phyloP scores from a whole-genome alignment of 2,329 filamentous ascomycete species.

The Trichoderma atrobrunneum region DNA sequence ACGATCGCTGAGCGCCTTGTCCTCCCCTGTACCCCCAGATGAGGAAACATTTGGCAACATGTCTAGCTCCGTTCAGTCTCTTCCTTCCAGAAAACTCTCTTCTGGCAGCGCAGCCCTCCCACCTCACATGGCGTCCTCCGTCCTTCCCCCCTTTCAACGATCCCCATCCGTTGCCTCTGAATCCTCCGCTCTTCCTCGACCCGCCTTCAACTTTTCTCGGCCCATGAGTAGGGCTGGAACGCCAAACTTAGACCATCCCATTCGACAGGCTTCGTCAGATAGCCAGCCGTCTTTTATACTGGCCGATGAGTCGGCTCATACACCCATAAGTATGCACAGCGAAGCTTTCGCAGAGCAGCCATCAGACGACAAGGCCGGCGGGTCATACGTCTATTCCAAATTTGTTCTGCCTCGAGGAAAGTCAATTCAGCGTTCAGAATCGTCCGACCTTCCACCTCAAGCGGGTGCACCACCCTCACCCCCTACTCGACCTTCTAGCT shows the following conservation, averaged over 20 bases:
- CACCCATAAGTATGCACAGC: constrained; percentile 69
- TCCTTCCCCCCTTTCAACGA: constrained; percentile 60
- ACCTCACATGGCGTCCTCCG: constrained; percentile 53
- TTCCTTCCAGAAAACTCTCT: constrained; percentile 74
- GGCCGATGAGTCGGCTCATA: constrained; percentile 63
- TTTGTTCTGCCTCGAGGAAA: constrained; percentile 82
- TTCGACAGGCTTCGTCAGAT: constrained; percentile 63
- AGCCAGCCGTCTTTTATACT: constrained; percentile 64
- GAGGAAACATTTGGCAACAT: constrained; percentile 62
- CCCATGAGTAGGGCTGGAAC: constrained; percentile 75
- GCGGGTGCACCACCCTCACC: constrained; percentile 58
- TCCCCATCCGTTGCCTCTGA: constrained; percentile 87
- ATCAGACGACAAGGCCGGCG: constrained; percentile 49
- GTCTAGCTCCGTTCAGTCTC: constrained; percentile 56
- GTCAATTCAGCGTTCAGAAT: constrained; percentile 65
- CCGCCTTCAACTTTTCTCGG: constrained; percentile 90
- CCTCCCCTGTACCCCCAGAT: constrained; percentile 64
- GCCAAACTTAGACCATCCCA: constrained; percentile 55
- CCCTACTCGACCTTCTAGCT: constrained; percentile 58
- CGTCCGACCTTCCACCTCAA: constrained; percentile 51
- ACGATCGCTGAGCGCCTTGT: constrained; percentile 56
- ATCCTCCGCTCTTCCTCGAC: constrained; percentile 67
- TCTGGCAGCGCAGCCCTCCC: constrained; percentile 58
- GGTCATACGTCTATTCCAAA: constrained; percentile 83
- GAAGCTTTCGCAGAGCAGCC: constrained; percentile 60